Evolutionary conservation across 1,284 basidiomycete species (phyloP), one percentile per base, ranked within the genome.

Genomic region (Cystobasidium sp.): DNA sequence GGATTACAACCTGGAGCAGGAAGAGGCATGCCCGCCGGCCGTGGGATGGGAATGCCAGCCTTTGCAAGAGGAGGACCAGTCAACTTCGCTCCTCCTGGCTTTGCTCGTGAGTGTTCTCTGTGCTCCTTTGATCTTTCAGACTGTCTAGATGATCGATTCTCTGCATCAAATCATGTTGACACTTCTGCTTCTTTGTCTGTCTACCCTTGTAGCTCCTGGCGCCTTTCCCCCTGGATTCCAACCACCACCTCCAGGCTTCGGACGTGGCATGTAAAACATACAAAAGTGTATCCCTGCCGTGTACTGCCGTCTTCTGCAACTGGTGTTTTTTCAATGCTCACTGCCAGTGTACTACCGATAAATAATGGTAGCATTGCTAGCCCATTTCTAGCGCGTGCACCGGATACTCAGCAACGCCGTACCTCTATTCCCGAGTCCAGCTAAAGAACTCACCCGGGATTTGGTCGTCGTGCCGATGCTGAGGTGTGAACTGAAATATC

Each of bases 1-100:
- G 87, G 74, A 55, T 86, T 95, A 77, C 90, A 91, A 77, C 87
- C 88, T 75, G 97, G 96, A 68, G 93, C 95, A 80, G 97, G 97
- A 77, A 89, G 91, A 76, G 97, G 94, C 79, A 90, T 93, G 85
- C 93, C 95, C 80, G 94, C 96, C 74, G 96, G 97, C 77, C 90
- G 96, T 80, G 96, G 97, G 66, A 97, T 98, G 88, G 94, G 94
- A 74, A 75, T 76, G 47, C 77, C 74, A 51, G 71, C 75, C 16
- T 61, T 74, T n/a, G 66, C 66, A 51, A 53, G 75, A 51, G 75
- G 75, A 10, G 69, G 52, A 39, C 64, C 75, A 6, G 64, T 73
- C 59, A 56, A 64, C 24, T 73, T 74, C 24, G 52, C 65, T 43
- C 74, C 74, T 14, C 65, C 65, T 10, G 73, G 73, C 58, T 68